Conservation (phyloP, 768 basidiomycete genomes). For the Mycena filopes region DNA sequence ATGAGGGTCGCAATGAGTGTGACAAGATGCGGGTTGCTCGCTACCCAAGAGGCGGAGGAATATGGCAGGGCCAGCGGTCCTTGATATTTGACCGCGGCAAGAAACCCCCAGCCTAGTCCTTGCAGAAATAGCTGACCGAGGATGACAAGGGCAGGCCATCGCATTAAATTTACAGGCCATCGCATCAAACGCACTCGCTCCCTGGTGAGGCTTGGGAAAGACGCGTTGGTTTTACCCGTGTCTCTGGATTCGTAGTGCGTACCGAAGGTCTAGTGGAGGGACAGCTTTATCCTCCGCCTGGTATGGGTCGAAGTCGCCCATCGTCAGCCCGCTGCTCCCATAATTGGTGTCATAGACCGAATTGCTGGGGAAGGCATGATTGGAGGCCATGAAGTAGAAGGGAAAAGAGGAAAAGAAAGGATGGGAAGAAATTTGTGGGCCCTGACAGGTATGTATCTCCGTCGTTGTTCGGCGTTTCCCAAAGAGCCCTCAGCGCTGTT, state of each 20-base stretch:
- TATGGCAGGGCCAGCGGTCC: constrained; percentile 14
- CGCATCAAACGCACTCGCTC: background rate
- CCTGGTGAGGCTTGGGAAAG: background rate
- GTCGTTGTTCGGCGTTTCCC: too few species aligned
- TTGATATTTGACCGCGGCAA: background rate
- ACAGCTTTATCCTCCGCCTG: background rate
- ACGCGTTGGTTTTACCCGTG: background rate
- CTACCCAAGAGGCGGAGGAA: background rate
- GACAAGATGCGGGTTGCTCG: constrained; percentile 6
- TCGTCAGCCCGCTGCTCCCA: too few species aligned
- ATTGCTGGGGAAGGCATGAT: too few species aligned
- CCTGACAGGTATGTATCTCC: too few species aligned
- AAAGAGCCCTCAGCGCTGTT: too few species aligned
- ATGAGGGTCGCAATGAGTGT: constrained; percentile 9
- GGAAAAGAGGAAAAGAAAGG: too few species aligned
- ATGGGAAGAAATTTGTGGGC: too few species aligned
- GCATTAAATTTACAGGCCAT: constrained; percentile 17
- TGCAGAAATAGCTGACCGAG: constrained; percentile 16
- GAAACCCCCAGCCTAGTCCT: constrained; percentile 14
- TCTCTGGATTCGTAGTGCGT: background rate
- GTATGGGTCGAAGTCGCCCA: constrained; percentile 10
- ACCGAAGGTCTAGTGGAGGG: constrained; percentile 12
- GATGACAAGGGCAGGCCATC: constrained; percentile 22
- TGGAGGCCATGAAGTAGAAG: too few species aligned
- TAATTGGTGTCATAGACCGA: too few species aligned